Base-by-base conservation (phyloP, 768 basidiomycete genomes). In the Amanita pseudoporphyria region DNA sequence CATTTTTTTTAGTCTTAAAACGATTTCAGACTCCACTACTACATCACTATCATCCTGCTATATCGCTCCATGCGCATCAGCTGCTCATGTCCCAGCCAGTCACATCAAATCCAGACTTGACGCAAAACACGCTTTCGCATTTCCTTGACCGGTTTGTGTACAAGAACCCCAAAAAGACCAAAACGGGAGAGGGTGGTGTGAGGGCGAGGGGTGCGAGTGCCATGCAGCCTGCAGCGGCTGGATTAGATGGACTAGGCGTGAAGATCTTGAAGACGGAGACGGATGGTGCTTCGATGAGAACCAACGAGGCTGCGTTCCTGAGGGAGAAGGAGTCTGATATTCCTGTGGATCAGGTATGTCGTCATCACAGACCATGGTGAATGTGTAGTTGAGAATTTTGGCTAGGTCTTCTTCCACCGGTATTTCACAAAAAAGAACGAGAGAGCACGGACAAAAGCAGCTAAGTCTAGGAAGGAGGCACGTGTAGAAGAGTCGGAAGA, bases 101-200 rank as follows among this genome's bases (percentile, higher is more conserved):
- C 9, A 89, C 90, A 0, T 84, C 87, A 9, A 84, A 79, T 7
- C 77, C 90, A 0, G 94, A 98, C 60, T 84, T 99, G 42, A 82
- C 88, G 9, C 81, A 92, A 50, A 93, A 96, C 68, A 94, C 93
- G 0, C 78, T 97, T 19, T 84, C 88, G 0, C 89, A 93, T 58
- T 97, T 99, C 78, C 77, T 98, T 35, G 96, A 98, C 62, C 81
- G 94, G 2, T 97, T 98, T 68, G 89, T 97, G 37, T 97, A 91
- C 72, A 90, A 93, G 65, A 97, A 98, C 62, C 84, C 93, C 1
- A 98, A 97, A 70, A 82, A 84, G 57, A 57, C 62, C 33, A 69
- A 67, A 51, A 38, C 52, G 19, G 63, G 58, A 30, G 66, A 61
- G 6, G 62, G 65, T 21, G 64, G 58, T 38, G 59, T 51, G 40